Base-by-base conservation (phyloP, 2,329 filamentous ascomycete species). In the Keithomyces neogunnii region DNA sequence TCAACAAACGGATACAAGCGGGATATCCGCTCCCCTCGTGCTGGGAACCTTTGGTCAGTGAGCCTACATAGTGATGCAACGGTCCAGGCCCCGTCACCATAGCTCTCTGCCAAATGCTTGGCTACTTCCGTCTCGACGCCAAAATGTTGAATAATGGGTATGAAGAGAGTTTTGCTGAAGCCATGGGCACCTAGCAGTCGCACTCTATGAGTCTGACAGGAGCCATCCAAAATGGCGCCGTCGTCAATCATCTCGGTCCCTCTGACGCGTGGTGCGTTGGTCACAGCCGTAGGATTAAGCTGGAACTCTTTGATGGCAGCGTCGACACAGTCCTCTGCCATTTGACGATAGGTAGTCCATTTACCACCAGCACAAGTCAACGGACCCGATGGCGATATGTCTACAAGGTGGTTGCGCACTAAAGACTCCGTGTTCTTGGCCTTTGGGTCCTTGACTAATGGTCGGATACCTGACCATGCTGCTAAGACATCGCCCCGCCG, bases 141-240 rank as follows among this genome's bases (percentile, higher is more conserved):
- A 64, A 89, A 96, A 71, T 95, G 88, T 69, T 96, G 90, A 64
- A 96, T 93, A 36, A 96, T 75, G 69, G 92, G 91, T 75, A 96
- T 96, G 73, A 96, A 96, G 29, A 96, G 82, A 2, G 90, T 78
- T 70, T 90, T 90, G 68, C 85, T 90, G 73, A 85, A 95, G 50
- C 89, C 89, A 66, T 95, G 89, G 9, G 89, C 88, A 59, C 89
- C 89, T 53, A 93, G 76, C 35, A 95, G 75, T 50, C 87, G 84
- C 49, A 95, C 85, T 60, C 85, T 82, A 67, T 93, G 88, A 2
- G 89, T 95, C 65, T 92, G 88, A 71, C 89, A 95, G 45, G 74
- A 77, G 42, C 89, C 89, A 53, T 75, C 63, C 5, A 75, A 66
- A 50, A 70, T 77, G 52, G 86, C 84, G 55, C 81, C 82, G 61